phyloP scores from a whole-genome alignment of 2,329 filamentous ascomycete species.

The Sordariomycetes sp. region DNA sequence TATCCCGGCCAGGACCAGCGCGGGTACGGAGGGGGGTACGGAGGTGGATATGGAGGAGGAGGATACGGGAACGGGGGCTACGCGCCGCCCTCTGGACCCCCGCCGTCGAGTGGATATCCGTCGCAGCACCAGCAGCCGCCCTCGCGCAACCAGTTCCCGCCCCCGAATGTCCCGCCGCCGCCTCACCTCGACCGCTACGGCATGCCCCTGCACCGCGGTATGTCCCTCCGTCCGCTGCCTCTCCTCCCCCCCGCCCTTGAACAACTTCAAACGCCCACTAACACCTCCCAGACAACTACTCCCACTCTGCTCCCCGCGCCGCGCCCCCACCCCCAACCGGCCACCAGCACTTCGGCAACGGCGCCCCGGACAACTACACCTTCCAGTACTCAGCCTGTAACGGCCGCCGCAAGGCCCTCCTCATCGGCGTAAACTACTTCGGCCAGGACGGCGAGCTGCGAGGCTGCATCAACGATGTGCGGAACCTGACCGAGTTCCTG shows the following conservation, averaged over 20 bases:
- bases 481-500: conserved; percentile 62
- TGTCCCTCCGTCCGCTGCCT: background rate
- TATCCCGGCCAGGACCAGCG: conserved; percentile 9
- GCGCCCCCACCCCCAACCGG: conserved; percentile 33
- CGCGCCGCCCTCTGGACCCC: conserved; percentile 10
- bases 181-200: conserved; percentile 9
- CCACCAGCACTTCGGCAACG: conserved; percentile 49
- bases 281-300: conserved; percentile 4
- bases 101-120: conserved; percentile 10
- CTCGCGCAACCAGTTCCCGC: conserved; percentile 12
- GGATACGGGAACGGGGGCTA: conserved; percentile 17
- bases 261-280: background rate
- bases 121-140: conserved; percentile 11
- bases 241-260: background rate
- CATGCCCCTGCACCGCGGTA: conserved; percentile 5
- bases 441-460: conserved; percentile 57
- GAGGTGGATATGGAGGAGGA: conserved; percentile 6
- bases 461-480: conserved; percentile 71
- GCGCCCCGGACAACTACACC: conserved; percentile 53
- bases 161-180: conserved; percentile 7
- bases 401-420: conserved; percentile 57
- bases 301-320: conserved; percentile 21
- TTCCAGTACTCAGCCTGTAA: conserved; percentile 69
- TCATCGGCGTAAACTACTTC: conserved; percentile 76
- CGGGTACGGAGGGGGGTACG: conserved; percentile 10